Base-by-base conservation (phyloP, 78 protist species). In the Dictyostelium firmibasis region DNA sequence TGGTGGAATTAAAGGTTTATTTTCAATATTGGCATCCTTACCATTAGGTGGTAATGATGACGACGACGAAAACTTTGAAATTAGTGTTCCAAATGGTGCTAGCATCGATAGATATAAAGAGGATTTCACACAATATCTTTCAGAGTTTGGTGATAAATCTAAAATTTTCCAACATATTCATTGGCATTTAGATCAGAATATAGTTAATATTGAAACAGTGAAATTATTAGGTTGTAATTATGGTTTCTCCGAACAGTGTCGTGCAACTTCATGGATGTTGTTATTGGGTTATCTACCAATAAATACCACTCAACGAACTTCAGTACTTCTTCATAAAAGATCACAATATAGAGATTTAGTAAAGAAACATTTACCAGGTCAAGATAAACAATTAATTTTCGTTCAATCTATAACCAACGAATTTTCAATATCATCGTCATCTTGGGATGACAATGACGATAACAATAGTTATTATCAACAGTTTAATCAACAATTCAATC, bases 221-320 rank as follows among this genome's bases (percentile, higher is more conserved):
- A 89, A 89, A 33, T 33, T 89, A 50, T 47, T 89, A 2, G 94
- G 94, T 7, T 64, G 81, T 50, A 85, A 89, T 33, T 89, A 81
- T 81, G 94, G 94, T 64, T 89, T 89, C 57, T 33, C 94, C 14
- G 94, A 89, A 27, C 60, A 33, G 14, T 57, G 64, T n/a, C 44
- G 94, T 38, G 94, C 94, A 41, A 29, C 36, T 6, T 89, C 94
- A 14, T 89, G 94, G 94, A 89, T 89, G 94, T 25, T 89, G 5
- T 79, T 89, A 84, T n/a, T 57, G 25, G 94, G 87, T 9, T 89
- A 89, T 81, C 25, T 89, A 43, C 94, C 94, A 35, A 35, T 69
- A 64, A 78, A 69, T 33, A 27, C 75, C 35, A n/a, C 18, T 5
- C 41, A 64, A 44, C 69, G 94, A 70, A 43, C 69, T 3, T 64